Percentiles rank a stretch among this genome's conserved stretches.
phyloP scores from a whole-genome alignment of 2,329 filamentous ascomycete species.

The Calonectria fujianensis region DNA sequence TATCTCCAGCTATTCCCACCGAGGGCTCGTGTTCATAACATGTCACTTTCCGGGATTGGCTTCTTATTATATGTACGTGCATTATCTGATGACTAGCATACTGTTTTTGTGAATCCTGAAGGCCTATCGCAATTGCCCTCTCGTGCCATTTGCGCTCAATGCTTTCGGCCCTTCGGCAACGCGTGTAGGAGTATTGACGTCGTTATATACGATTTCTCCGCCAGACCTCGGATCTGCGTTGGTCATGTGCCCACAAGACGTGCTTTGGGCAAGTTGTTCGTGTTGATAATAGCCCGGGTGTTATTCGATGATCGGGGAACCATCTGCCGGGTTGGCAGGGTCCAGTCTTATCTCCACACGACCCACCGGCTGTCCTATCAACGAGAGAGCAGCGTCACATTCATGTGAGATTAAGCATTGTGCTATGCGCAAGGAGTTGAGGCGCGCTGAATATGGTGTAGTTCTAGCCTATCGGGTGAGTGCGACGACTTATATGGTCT shows the following conservation, averaged over 20 bases:
- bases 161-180: neutral
- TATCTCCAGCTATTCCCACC: slow-evolving; percentile 10
- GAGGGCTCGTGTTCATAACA: neutral
- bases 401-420: slow-evolving; percentile 27
- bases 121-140: neutral
- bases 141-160: neutral
- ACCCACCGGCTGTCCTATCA: slow-evolving; percentile 1
- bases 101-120: neutral
- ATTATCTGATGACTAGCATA: neutral
- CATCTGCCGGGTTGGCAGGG: slow-evolving; percentile 5
- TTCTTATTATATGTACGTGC: neutral
- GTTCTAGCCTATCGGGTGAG: slow-evolving; percentile 11
- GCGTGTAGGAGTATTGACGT: neutral
- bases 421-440: neutral
- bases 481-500: slow-evolving; percentile 14
- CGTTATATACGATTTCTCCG: neutral
- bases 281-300: slow-evolving; percentile 14
- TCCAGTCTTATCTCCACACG: slow-evolving; percentile 7
- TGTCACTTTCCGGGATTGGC: neutral
- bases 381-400: neutral
- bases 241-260: too few relatives aligned
- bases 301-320: slow-evolving; percentile 21
- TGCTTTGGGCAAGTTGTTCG: neutral
- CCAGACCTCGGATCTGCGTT: neutral
- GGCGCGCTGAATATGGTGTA: neutral